Evolutionary conservation across 2,329 filamentous ascomycete genomes (phyloP).

Genomic region (Cadophora sp.): DNA sequence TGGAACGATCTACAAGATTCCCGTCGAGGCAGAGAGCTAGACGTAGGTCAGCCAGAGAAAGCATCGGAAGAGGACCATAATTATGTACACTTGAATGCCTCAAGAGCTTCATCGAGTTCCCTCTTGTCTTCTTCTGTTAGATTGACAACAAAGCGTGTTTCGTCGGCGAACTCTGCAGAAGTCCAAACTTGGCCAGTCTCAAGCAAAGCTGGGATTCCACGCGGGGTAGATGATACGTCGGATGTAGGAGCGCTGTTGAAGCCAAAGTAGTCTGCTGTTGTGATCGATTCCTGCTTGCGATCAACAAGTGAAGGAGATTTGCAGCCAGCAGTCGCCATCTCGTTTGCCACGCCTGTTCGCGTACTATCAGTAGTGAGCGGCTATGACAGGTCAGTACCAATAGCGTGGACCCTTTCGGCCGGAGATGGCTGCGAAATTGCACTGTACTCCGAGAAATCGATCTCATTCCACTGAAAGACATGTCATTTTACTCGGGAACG

Average conservation of each 20-base stretch:
- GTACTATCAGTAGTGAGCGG: not conserved
- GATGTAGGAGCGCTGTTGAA: not conserved
- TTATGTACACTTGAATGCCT: slow-evolving; percentile 21
- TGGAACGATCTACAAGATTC: slow-evolving; percentile 29
- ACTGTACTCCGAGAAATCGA: not conserved
- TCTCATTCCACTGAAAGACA: not conserved
- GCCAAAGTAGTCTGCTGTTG: not conserved
- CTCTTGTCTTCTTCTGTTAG: slow-evolving; percentile 6
- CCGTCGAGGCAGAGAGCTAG: slow-evolving; percentile 24
- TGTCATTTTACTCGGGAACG: not conserved
- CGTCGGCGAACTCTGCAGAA: not conserved
- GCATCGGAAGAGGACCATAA: not conserved
- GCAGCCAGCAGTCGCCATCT: not conserved
- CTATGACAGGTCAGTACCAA: not conserved
- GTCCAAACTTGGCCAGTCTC: not conserved
- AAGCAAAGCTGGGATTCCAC: not conserved
- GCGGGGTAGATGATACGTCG: not conserved
- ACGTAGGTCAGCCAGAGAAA: not conserved
- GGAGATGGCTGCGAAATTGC: not conserved
- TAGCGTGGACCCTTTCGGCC: not conserved
- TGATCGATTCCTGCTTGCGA: not conserved
- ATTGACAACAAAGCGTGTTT: not conserved
- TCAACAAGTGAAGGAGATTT: not conserved
- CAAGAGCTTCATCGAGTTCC: slow-evolving; percentile 19
- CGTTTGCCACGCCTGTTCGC: too few relatives aligned